These are phyloP conservation scores for Penicillium sp. DNA, from an alignment of 2,329 filamentous ascomycete genomes.

Conservation along the genomic window DNA sequence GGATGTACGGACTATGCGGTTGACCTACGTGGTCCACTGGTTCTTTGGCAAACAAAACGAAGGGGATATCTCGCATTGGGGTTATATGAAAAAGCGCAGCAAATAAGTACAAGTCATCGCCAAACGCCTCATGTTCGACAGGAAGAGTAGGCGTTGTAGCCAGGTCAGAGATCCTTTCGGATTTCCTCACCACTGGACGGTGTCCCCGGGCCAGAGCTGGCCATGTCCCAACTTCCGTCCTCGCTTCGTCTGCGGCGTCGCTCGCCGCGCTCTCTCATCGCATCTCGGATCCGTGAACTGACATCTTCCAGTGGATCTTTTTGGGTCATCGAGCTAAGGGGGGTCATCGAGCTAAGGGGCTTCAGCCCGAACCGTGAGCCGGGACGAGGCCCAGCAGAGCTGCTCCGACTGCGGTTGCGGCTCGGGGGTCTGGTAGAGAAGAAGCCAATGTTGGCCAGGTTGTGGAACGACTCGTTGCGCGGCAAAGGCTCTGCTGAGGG, in stretches of 20 bases:
- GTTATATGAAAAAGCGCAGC: slow-evolving; percentile 13
- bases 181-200: slow-evolving; percentile 32
- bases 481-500: slow-evolving; percentile 55
- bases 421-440: slow-evolving; percentile 87
- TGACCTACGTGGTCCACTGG: not conserved
- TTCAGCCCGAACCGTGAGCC: slow-evolving; percentile 63
- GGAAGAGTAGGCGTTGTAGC: not conserved
- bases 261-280: slow-evolving; percentile 74
- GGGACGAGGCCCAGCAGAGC: slow-evolving; percentile 61
- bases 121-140: not conserved
- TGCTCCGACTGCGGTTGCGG: slow-evolving; percentile 67
- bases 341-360: slow-evolving; percentile 63
- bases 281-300: slow-evolving; percentile 73
- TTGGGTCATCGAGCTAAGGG: slow-evolving; percentile 63
- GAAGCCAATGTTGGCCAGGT: slow-evolving; percentile 80
- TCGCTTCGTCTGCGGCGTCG: slow-evolving; percentile 51
- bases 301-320: slow-evolving; percentile 76
- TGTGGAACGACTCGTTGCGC: slow-evolving; percentile 88
- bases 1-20: not conserved
- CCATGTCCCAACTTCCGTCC: slow-evolving; percentile 41
- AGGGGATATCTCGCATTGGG: slow-evolving; percentile 21
- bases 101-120: slow-evolving; percentile 13
- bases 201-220: slow-evolving; percentile 37
- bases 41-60: slow-evolving; percentile 5
- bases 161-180: slow-evolving; percentile 34